These are phyloP conservation scores for Curvularia hawaiiensis DNA, from an alignment of 2,329 filamentous ascomycete genomes.

Conservation along the genomic window DNA sequence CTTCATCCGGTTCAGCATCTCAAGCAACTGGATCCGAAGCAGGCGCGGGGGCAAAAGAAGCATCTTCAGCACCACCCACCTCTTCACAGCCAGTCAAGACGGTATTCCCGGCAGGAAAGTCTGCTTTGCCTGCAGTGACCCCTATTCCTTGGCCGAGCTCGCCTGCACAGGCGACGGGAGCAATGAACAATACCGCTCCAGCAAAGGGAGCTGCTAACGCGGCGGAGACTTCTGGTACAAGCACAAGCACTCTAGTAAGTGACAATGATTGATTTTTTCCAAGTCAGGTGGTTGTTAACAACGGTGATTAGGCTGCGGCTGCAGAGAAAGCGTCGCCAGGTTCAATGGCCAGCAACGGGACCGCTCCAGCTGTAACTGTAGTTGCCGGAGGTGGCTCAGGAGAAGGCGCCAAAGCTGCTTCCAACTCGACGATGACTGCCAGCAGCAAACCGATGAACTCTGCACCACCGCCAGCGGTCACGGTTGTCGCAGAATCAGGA, in stretches of 20 bases:
- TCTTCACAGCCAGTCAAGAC: constrained; percentile 4
- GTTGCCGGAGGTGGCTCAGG: constrained; percentile 21
- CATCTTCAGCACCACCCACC: not conserved
- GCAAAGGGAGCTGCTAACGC: constrained; percentile 1
- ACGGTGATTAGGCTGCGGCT: not conserved
- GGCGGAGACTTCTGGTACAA: constrained; percentile 8
- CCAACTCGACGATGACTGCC: constrained; percentile 12
- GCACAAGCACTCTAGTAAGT: constrained; percentile 24
- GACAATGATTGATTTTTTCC: not conserved
- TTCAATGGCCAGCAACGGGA: not conserved
- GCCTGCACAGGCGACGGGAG: not conserved
- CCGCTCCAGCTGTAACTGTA: constrained; percentile 18
- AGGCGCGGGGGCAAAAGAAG: not conserved
- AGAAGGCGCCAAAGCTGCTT: constrained; percentile 17
- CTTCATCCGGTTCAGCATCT: not conserved
- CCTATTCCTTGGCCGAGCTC: not conserved
- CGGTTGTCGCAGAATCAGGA: constrained; percentile 26
- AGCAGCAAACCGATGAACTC: constrained; percentile 24
- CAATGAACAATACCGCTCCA: not conserved
- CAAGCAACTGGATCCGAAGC: constrained; percentile 1
- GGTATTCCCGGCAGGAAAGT: constrained; percentile 5
- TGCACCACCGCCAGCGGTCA: constrained; percentile 11
- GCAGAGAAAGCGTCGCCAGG: not conserved
- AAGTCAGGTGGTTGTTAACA: not conserved
- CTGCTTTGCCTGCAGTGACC: constrained; percentile 12